Base-by-base conservation (phyloP, 2,329 filamentous ascomycete species). In the Nigrospora osmanthi region DNA sequence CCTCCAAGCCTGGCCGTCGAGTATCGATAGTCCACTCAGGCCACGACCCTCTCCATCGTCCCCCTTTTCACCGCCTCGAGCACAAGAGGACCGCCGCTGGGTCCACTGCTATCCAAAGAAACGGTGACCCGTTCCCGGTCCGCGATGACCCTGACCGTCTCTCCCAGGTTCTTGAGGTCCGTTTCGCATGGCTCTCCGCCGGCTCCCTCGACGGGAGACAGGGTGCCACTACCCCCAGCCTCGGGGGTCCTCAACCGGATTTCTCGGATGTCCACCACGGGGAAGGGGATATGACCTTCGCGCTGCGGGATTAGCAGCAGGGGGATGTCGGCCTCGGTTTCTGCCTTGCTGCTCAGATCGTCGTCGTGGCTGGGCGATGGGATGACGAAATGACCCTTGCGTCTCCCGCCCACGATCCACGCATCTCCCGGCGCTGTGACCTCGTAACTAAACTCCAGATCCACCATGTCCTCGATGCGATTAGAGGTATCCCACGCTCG, bases 391-490 rank as follows among this genome's bases (percentile, higher is more conserved):
- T 88, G 86, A 0, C 85, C 87, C 51, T 87, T 85, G 40, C 87
- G 77, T 37, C 85, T 80, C 0, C 90, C 91, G 17, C 89, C 90
- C 3, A 97, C 70, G 2, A 96, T 77, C 91, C 91, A 97, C 0
- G 79, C 75, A 35, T 91, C 89, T 2, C 77, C 68, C 14, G 82
- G 79, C 1, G 84, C 83, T 13, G 81, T 80, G 17, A 97, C 73
- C 53, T 95, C 90, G 63, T 93, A 94, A 52, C 83, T 81, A 58
- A 95, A 95, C 50, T 89, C 81, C 2, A 89, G 70, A 17, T 80
- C 72, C 1, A 50, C 43, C 34, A 58, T 59, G 14, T 56, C 43
- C 4, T 59, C 51, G 11, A 58, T 49, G 2, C 62, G 47, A 13
- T 65, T 60, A 0, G 65, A 61, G 0, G 73, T 78, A 51, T 83